phyloP scores from a whole-genome alignment of 2,329 filamentous ascomycete genomes.

The Pseudocercospora cruenta region DNA sequence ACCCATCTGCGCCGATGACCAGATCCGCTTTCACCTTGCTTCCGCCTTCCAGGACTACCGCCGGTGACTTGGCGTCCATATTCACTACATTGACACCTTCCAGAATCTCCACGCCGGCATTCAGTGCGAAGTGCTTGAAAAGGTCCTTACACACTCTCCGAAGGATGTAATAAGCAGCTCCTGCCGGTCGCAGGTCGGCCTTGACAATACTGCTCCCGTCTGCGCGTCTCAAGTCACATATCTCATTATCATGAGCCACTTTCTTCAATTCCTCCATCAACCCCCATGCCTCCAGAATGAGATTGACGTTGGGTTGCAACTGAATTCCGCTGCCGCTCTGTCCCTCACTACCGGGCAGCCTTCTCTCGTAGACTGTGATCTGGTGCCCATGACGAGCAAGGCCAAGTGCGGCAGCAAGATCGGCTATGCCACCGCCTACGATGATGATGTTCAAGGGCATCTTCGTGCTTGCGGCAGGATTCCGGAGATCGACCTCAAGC shows the following conservation, averaged over 20 bases:
- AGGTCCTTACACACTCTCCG: conserved; percentile 7
- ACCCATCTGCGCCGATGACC: conserved; percentile 16
- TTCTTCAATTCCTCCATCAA: conserved; percentile 8
- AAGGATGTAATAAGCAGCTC: neutral
- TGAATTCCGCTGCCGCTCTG: conserved; percentile 12
- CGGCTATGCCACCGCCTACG: conserved; percentile 14
- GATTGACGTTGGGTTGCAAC: conserved; percentile 17
- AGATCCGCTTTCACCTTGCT: conserved; percentile 5
- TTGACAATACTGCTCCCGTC: neutral
- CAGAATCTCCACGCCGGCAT: neutral
- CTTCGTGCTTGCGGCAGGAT: neutral
- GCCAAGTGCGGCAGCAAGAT: conserved; percentile 9
- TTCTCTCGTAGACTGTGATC: conserved; percentile 16
- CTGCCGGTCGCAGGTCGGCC: neutral
- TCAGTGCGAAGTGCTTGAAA: neutral
- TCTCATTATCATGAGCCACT: conserved; percentile 10
- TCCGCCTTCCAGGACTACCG: neutral
- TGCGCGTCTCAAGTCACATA: conserved; percentile 6
- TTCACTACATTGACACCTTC: neutral
- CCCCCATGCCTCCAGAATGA: conserved; percentile 15
- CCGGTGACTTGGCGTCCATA: neutral
- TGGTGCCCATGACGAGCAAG: conserved; percentile 14
- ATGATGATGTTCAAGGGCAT: conserved; percentile 12
- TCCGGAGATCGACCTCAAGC: no score
- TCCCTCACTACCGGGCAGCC: neutral